Evolutionary conservation across 2,329 filamentous ascomycete species (phyloP), one percentile per base, ranked within the genome.

Genomic region (Myriosclerotinia scirpicola): DNA sequence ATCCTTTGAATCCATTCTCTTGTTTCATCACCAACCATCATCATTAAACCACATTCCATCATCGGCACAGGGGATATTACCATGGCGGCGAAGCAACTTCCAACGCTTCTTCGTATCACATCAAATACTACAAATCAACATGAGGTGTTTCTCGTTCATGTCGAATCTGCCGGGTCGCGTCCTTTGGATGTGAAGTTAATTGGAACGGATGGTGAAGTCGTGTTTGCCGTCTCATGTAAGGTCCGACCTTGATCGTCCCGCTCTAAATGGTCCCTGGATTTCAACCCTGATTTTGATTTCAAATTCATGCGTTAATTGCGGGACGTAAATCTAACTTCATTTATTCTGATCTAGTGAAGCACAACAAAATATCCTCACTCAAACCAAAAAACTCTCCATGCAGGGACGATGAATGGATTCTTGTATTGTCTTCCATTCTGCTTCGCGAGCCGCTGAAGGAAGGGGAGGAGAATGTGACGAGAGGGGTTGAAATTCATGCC

Each of bases 101-200:
- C 71, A 50, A 61, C 54, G 15, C 64, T 91, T 67, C 78, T 91
- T 64, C 84, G 85, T 69, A 80, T 92, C 70, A 80, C 83, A 67
- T 82, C 54, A 2, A 59, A 54, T 54, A 26, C 46, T 53, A 38
- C 54, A 20, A 69, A 68, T 30, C 69, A 82, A 55, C 79, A 80
- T 56, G 77, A 80, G 20, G 87, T 84, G 70, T 82, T 91, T 40
- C 81, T 93, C 30, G 74, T 90, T 22, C 83, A 90, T 72, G 83
- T 87, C 66, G 80, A 80, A 2, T 78, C 83, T 30, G 82, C 77
- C 75, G 80, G 65, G 80, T 79, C 48, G 78, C 80, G 46, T 67
- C 81, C 83, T 1, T 79, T 92, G 40, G 88, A 92, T 76, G 77
- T 91, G 56, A 87, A 86, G 74, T 77, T 93, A 40, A 81, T 89